A percentile compares a stretch with the other conserved stretches of the same genome.
Conservation (phyloP, 1,284 basidiomycete species). For the Fistulinella cinereoalba region DNA sequence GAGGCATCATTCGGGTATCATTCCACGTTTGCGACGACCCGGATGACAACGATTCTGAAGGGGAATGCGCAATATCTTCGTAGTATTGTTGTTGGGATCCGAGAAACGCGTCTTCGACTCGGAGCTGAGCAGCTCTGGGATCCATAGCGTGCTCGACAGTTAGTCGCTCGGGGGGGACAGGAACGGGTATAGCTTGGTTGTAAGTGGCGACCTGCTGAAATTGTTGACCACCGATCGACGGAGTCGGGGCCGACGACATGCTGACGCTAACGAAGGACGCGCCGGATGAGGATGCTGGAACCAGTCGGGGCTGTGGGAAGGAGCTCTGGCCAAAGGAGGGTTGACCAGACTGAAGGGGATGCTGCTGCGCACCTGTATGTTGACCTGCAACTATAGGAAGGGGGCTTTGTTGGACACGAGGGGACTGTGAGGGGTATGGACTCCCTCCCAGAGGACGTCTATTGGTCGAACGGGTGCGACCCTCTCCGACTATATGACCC, state of each 20-base stretch:
- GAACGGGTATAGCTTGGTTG: constrained; percentile 1
- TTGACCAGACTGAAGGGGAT: constrained; percentile 21
- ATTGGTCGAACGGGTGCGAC: constrained; percentile 22
- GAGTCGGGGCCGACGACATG: not conserved
- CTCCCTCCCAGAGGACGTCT: constrained; percentile 20
- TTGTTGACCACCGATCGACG: not conserved
- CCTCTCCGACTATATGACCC: constrained; percentile 35
- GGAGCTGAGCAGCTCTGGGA: constrained; percentile 6
- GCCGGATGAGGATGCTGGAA: constrained; percentile 3
- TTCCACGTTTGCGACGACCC: constrained; percentile 24
- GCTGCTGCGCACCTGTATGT: constrained; percentile 11
- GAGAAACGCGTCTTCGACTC: constrained; percentile 3
- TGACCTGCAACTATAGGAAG: constrained; percentile 15
- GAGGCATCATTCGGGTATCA: constrained; percentile 6
- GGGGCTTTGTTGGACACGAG: constrained; percentile 23
- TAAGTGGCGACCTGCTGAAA: constrained; percentile 5
- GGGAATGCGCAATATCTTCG: not conserved
- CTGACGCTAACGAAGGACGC: constrained; percentile 11
- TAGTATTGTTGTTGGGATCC: not conserved
- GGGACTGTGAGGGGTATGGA: constrained; percentile 32
- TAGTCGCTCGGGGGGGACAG: constrained; percentile 4
- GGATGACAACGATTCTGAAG: constrained; percentile 14
- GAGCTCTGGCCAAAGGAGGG: constrained; percentile 23
- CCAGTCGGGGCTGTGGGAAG: constrained; percentile 10
- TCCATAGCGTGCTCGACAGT: constrained; percentile 17